Evolutionary conservation across 306 rosid species (phyloP).

Genomic region (peach (Prunus persica)): DNA sequence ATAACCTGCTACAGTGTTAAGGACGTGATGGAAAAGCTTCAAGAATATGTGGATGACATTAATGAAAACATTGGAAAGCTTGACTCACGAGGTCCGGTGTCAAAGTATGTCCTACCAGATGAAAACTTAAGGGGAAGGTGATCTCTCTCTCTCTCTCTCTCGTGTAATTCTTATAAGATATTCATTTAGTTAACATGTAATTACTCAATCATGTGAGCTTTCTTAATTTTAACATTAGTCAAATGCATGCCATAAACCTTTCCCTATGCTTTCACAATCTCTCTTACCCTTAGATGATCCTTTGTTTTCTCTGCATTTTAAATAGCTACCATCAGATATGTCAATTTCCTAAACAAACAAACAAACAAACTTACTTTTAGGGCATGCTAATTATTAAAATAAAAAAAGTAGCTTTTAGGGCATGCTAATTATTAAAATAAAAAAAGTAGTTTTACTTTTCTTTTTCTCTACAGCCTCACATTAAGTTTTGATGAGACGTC

Average conservation of each 20-base stretch:
- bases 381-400: background rate
- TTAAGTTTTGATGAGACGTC: constrained; percentile 60
- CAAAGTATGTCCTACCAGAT: constrained; percentile 74
- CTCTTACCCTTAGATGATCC: background rate
- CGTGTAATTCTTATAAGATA: background rate
- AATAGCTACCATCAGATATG: background rate
- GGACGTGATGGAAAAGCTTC: constrained; percentile 62
- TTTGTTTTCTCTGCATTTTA: background rate
- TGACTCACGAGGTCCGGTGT: constrained; percentile 82
- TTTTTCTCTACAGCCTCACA: constrained; percentile 52
- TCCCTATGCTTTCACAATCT: background rate
- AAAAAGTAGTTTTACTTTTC: background rate
- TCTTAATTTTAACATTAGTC: background rate
- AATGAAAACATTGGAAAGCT: constrained; percentile 62
- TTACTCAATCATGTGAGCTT: background rate
- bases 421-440: background rate
- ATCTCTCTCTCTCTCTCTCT: constrained; percentile 25
- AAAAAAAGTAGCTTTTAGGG: background rate
- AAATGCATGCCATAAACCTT: background rate
- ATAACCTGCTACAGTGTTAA: constrained; percentile 51
- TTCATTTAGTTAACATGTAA: background rate
- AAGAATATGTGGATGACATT: constrained; percentile 70
- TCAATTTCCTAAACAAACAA: background rate
- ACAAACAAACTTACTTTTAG: background rate
- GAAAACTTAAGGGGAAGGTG: constrained; percentile 81